Evolutionary conservation across 2,329 filamentous ascomycete species (phyloP).

Genomic region (Arthrobotrys sphaeroides): DNA sequence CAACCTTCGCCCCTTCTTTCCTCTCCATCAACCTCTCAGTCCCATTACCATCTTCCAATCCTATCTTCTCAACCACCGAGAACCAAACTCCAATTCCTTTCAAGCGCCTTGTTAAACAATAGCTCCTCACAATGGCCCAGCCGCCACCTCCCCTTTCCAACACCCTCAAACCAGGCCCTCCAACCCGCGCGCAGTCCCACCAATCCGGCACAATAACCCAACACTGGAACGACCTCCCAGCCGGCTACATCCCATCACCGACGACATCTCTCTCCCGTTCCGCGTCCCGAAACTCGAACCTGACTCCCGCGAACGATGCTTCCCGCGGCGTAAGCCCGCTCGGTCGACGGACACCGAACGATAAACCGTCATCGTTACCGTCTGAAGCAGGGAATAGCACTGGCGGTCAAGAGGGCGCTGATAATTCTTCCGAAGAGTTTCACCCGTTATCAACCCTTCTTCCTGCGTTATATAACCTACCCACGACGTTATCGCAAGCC

Average conservation of each 20-base stretch:
- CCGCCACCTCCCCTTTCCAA: background rate
- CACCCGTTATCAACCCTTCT: conserved; percentile 37
- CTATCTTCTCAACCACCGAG: background rate
- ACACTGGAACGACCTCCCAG: conserved; percentile 58
- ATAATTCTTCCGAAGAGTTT: background rate
- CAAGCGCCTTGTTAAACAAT: background rate
- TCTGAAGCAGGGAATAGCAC: no score
- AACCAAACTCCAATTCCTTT: background rate
- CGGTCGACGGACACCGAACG: background rate
- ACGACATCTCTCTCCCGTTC: conserved; percentile 47
- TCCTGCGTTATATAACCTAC: conserved; percentile 48
- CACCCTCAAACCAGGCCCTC: background rate
- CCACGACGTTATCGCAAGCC: conserved; percentile 36
- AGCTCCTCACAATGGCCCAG: background rate
- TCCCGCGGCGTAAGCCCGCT: background rate
- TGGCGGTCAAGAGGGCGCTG: no score
- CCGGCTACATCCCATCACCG: conserved; percentile 54
- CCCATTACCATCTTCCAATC: background rate
- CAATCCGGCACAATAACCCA: conserved; percentile 57
- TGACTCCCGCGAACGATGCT: background rate
- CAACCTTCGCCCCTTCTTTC: background rate
- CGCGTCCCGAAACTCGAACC: conserved; percentile 50
- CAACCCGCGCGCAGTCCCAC: conserved; percentile 55
- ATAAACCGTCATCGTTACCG: background rate
- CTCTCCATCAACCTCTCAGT: background rate